Percentiles rank a stretch among this genome's conserved stretches.
Evolutionary conservation across 768 basidiomycete species (phyloP).

Genomic region (Tulasnella sp.): DNA sequence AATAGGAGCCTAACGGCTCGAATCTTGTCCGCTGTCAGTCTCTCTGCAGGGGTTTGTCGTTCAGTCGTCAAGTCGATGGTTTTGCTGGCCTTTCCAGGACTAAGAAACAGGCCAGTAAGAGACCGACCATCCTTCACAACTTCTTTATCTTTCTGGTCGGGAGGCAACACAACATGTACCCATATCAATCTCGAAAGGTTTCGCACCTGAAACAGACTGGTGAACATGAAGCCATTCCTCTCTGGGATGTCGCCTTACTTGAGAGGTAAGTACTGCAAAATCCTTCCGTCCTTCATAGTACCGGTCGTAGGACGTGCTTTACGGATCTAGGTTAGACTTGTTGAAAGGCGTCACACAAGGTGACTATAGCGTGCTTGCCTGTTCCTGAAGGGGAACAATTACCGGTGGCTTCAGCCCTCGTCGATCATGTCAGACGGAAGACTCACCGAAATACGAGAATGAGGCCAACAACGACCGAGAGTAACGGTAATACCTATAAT

Average conservation of each 20-base stretch:
- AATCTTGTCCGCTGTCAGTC: constrained; percentile 37
- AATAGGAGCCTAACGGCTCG: constrained; percentile 56
- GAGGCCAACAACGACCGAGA: constrained; percentile 85
- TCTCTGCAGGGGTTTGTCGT: background rate
- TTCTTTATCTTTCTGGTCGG: background rate
- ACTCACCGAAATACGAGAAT: constrained; percentile 24
- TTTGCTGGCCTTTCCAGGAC: too few species aligned
- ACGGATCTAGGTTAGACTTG: constrained; percentile 8
- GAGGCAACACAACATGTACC: constrained; percentile 53
- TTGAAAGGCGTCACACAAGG: background rate
- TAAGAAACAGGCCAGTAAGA: too few species aligned
- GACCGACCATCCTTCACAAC: too few species aligned
- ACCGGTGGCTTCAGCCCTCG: background rate
- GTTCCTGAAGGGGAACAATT: background rate
- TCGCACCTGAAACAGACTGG: constrained; percentile 33
- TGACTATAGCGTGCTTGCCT: background rate
- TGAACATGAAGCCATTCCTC: constrained; percentile 21
- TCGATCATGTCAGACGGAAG: background rate
- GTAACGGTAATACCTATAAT: constrained; percentile 58
- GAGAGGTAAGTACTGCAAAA: constrained; percentile 58
- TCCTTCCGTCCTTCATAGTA: constrained; percentile 84
- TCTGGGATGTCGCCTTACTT: constrained; percentile 29
- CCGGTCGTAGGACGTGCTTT: constrained; percentile 71
- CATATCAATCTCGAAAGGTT: constrained; percentile 68
- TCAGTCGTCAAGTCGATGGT: background rate